These are phyloP conservation scores for Remersonia thermophila DNA, from an alignment of 2,329 filamentous ascomycete genomes.

Conservation along the genomic window DNA sequence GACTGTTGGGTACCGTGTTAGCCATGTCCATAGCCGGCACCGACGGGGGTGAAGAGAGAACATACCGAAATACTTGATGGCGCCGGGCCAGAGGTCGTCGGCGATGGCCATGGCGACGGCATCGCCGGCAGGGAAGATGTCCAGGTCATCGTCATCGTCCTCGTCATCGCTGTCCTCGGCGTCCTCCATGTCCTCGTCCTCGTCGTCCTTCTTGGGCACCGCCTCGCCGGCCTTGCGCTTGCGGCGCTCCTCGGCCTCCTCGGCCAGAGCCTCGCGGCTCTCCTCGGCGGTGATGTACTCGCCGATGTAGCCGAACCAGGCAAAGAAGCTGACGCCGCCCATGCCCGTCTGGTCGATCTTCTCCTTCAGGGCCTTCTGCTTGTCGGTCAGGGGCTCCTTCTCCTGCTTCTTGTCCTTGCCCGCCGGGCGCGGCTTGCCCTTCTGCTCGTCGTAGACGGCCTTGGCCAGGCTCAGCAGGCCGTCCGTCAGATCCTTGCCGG, in stretches of 20 bases:
- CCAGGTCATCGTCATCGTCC: slow-evolving; percentile 54
- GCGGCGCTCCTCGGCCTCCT: slow-evolving; percentile 45
- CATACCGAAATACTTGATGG: slow-evolving; percentile 85
- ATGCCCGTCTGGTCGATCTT: slow-evolving; percentile 49
- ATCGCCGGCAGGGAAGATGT: slow-evolving; percentile 82
- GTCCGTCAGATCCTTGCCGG: slow-evolving; percentile 68
- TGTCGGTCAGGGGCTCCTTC: slow-evolving; percentile 28
- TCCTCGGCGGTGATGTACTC: slow-evolving; percentile 61
- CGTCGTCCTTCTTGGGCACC: slow-evolving; percentile 31
- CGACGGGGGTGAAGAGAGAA: too few relatives aligned
- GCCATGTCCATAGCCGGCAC: slow-evolving; percentile 4
- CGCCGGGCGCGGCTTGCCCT: slow-evolving; percentile 27
- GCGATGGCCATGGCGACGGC: slow-evolving; percentile 68
- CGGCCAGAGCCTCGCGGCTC: slow-evolving; percentile 47
- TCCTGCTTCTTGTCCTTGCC: slow-evolving; percentile 24
- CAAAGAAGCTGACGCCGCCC: slow-evolving; percentile 68
- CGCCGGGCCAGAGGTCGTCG: slow-evolving; percentile 81
- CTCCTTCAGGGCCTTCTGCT: slow-evolving; percentile 38
- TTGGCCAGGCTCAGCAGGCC: slow-evolving; percentile 66
- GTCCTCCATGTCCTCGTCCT: slow-evolving; percentile 37
- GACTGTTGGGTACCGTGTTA: slow-evolving; percentile 28
- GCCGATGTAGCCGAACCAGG: slow-evolving; percentile 73
- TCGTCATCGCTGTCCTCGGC: slow-evolving; percentile 49
- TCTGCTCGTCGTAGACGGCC: slow-evolving; percentile 53
- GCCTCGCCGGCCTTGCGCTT: slow-evolving; percentile 38